phyloP scores from a whole-genome alignment of 2,329 filamentous ascomycete species.

The Trichoderma brevicompactum region DNA sequence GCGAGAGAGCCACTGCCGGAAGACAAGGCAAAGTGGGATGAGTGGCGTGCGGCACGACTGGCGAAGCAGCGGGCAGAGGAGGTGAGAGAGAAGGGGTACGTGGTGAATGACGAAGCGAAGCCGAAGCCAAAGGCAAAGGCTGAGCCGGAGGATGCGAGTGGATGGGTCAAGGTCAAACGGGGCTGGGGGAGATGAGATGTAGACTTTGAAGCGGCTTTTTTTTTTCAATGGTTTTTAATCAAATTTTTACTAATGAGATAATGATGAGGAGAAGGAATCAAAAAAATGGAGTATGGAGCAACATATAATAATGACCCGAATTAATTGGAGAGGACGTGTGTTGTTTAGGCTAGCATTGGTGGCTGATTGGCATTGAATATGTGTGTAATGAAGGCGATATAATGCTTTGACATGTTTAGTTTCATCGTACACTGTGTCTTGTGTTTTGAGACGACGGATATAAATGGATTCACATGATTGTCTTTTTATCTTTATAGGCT shows the following conservation, averaged over 20 bases:
- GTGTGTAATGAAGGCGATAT: not conserved
- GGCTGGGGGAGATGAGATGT: conserved; percentile 30
- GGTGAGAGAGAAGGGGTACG: conserved; percentile 48
- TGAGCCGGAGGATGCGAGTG: conserved; percentile 33
- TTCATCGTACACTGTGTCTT: not conserved
- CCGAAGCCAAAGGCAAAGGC: conserved; percentile 43
- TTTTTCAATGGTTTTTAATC: not conserved
- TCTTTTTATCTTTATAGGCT: not conserved
- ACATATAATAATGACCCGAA: not conserved
- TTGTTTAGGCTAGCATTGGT: not conserved
- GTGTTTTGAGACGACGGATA: not conserved
- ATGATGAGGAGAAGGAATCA: conserved; percentile 11
- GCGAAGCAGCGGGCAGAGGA: conserved; percentile 48
- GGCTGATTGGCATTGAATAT: not conserved
- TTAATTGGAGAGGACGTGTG: not conserved
- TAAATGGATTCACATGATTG: not conserved
- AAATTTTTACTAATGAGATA: conserved; percentile 9
- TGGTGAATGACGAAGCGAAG: conserved; percentile 40
- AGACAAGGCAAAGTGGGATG: conserved; percentile 49
- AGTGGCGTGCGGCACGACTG: conserved; percentile 49
- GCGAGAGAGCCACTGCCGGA: conserved; percentile 46
- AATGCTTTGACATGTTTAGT: too few species aligned
- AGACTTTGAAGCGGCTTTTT: not conserved
- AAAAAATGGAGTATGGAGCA: conserved; percentile 1
- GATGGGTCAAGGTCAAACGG: conserved; percentile 36